Evolutionary conservation across 345 rosid genomes (phyloP).

Genomic region (Citrus medica): DNA sequence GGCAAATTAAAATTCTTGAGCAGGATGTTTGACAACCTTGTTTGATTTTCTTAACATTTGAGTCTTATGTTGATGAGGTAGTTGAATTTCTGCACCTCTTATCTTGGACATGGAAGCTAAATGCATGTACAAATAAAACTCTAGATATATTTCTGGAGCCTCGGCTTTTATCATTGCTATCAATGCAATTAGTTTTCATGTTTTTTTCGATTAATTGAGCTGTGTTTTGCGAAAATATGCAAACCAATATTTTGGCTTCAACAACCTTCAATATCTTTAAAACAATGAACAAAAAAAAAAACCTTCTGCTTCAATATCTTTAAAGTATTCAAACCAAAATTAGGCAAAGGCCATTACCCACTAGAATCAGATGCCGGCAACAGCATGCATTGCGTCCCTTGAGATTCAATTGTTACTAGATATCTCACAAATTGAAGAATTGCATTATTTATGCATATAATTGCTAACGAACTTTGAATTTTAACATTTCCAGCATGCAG

Average conservation of each 20-base stretch:
- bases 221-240: not conserved
- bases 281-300: no score
- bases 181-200: not conserved
- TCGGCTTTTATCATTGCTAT: not conserved
- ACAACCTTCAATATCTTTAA: not conserved
- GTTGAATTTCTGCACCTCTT: not conserved
- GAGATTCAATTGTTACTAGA: not conserved
- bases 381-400: not conserved
- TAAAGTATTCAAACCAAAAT: no score
- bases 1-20: no score
- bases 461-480: slow-evolving; percentile 10
- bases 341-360: not conserved
- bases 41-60: no score
- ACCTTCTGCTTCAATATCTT: no score
- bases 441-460: not conserved
- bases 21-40: no score
- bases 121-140: not conserved
- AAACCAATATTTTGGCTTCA: not conserved
- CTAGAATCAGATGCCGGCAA: slow-evolving; percentile 13
- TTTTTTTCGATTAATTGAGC: not conserved
- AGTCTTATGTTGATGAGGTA: no score
- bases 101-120: not conserved
- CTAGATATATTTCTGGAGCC: not conserved
- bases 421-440: not conserved
- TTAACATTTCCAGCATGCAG: slow-evolving; percentile 14